Percentiles rank a stretch among this genome's conserved stretches.
These are phyloP conservation scores for Pyracantha coccinea DNA, from an alignment of 331 rosid species.

Conservation along the genomic window DNA sequence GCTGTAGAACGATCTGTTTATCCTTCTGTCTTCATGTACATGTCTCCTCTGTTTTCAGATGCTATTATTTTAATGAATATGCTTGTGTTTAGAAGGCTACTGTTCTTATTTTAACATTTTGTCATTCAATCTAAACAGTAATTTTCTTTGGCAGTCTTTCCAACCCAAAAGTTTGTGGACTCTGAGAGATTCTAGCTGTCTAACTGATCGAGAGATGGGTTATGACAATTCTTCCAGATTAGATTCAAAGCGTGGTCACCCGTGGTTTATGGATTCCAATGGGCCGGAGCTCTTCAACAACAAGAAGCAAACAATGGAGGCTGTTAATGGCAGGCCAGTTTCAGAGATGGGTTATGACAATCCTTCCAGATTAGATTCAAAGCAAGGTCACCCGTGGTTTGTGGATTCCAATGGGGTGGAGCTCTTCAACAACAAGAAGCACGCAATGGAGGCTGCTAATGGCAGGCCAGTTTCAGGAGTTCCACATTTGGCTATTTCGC, in stretches of 20 bases:
- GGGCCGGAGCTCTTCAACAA: conserved; percentile 51
- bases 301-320: conserved; percentile 84
- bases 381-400: conserved; percentile 82
- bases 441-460: conserved; percentile 57
- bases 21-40: not conserved
- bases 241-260: conserved; percentile 79
- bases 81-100: not conserved
- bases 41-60: not conserved
- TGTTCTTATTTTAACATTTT: conserved; percentile 8
- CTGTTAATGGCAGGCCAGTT: conserved; percentile 33
- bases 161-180: conserved; percentile 85
- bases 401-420: conserved; percentile 60
- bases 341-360: conserved; percentile 60
- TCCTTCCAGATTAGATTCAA: conserved; percentile 66
- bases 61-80: not conserved
- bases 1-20: not conserved
- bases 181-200: conserved; percentile 61
- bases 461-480: conserved; percentile 58
- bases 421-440: conserved; percentile 63
- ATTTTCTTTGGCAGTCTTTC: conserved; percentile 48
- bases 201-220: conserved; percentile 71
- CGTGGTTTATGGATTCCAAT: conserved; percentile 68
- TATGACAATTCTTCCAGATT: conserved; percentile 69
- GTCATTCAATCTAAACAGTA: conserved; percentile 4
- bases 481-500: conserved; percentile 47